These are phyloP conservation scores for Calonectria fujianensis DNA, from an alignment of 2,329 filamentous ascomycete species.

Conservation along the genomic window DNA sequence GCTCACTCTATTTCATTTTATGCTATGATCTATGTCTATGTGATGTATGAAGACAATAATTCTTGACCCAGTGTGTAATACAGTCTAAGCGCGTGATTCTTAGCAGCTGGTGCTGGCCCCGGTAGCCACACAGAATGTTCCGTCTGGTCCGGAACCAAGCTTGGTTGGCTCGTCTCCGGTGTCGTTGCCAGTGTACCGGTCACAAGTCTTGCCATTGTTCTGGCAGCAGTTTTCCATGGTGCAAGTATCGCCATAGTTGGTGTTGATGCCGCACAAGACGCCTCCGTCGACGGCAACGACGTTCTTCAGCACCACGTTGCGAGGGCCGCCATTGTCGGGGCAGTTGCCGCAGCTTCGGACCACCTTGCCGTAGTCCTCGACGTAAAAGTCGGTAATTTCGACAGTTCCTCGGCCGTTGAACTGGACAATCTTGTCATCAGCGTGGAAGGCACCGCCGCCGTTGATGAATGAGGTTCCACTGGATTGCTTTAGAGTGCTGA, in stretches of 20 bases:
- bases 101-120: slow-evolving; percentile 45
- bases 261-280: slow-evolving; percentile 52
- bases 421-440: slow-evolving; percentile 63
- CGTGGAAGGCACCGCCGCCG: slow-evolving; percentile 66
- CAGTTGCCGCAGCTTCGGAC: slow-evolving; percentile 68
- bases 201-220: slow-evolving; percentile 48
- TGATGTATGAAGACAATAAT: neutral
- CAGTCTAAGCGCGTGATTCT: neutral
- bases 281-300: slow-evolving; percentile 50
- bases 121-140: slow-evolving; percentile 40
- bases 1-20: neutral
- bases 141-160: slow-evolving; percentile 46
- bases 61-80: no score
- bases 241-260: slow-evolving; percentile 52
- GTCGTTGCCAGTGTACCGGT: slow-evolving; percentile 47
- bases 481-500: slow-evolving; percentile 60
- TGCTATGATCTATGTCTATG: neutral
- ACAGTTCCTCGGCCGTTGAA: slow-evolving; percentile 65
- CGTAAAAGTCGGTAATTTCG: slow-evolving; percentile 54
- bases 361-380: slow-evolving; percentile 67
- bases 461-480: slow-evolving; percentile 63
- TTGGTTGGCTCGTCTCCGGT: slow-evolving; percentile 47
- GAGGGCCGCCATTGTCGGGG: slow-evolving; percentile 46
- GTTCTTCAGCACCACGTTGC: slow-evolving; percentile 46
- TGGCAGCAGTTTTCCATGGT: slow-evolving; percentile 51